Percentiles rank a stretch among this genome's conserved stretches.
These are phyloP conservation scores for Colletotrichum agaves DNA, from an alignment of 2,329 filamentous ascomycete species.

Conservation along the genomic window DNA sequence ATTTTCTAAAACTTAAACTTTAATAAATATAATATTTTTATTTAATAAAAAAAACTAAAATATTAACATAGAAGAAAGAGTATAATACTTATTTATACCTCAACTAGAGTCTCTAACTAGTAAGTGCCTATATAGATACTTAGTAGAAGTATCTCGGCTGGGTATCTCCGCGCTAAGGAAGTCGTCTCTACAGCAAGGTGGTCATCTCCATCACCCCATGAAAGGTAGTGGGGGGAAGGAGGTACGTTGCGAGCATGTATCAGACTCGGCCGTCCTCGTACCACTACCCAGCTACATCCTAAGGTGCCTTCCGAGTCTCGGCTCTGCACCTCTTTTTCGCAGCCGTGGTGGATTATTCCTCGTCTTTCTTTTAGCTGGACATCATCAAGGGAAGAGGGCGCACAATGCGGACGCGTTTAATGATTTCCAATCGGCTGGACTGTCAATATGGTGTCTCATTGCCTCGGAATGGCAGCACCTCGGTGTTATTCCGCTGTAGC, in stretches of 20 bases:
- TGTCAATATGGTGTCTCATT: background rate
- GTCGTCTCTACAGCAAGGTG: background rate
- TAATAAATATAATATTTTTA: too few relatives aligned
- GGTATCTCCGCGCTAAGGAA: background rate
- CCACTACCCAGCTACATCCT: background rate
- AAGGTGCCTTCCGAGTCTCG: too few relatives aligned
- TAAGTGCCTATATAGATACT: too few relatives aligned
- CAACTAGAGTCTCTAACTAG: too few relatives aligned
- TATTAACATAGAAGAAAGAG: too few relatives aligned
- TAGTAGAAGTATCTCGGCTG: too few relatives aligned
- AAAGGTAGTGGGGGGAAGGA: background rate
- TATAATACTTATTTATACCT: too few relatives aligned
- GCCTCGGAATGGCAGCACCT: constrained; percentile 13
- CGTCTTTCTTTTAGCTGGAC: constrained; percentile 6
- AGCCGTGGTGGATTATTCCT: background rate
- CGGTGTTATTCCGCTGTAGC: constrained; percentile 24
- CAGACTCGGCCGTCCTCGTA: background rate
- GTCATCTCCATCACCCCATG: too few relatives aligned
- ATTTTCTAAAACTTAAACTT: too few relatives aligned
- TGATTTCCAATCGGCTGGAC: background rate
- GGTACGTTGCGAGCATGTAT: background rate
- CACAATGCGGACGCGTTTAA: background rate
- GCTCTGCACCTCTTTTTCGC: background rate
- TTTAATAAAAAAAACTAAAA: too few relatives aligned
- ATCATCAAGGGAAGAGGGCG: background rate